Evolutionary conservation across 2,329 filamentous ascomycete species (phyloP).

Genomic region (Metarhizium brunneum): DNA sequence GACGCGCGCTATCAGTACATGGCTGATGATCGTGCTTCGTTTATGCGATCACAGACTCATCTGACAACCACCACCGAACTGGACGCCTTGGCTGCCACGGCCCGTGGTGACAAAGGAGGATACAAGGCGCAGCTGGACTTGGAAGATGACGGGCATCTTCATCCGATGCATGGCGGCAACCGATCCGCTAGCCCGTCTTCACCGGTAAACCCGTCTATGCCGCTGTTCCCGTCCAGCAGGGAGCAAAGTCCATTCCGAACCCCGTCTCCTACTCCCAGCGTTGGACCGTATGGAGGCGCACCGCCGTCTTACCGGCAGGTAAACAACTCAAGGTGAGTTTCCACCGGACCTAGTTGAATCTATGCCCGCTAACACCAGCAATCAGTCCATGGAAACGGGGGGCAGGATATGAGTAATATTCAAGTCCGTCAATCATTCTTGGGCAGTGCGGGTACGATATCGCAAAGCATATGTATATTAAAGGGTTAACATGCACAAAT

Average conservation of each 20-base stretch:
- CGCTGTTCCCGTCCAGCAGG: conserved; percentile 31
- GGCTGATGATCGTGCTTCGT: conserved; percentile 88
- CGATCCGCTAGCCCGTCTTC: conserved; percentile 13
- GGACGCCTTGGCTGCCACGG: conserved; percentile 82
- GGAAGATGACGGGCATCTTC: conserved; percentile 33
- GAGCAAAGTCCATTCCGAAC: conserved; percentile 27
- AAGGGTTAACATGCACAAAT: background rate
- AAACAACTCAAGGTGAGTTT: conserved; percentile 29
- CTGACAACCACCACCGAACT: conserved; percentile 70
- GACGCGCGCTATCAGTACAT: conserved; percentile 91
- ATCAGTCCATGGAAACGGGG: conserved; percentile 35
- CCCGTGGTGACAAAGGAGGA: conserved; percentile 55
- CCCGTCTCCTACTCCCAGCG: conserved; percentile 25
- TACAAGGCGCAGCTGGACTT: conserved; percentile 29
- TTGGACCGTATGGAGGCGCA: background rate
- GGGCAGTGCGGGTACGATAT: background rate
- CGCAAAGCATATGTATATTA: background rate
- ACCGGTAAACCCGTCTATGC: conserved; percentile 33
- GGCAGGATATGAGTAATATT: conserved; percentile 30
- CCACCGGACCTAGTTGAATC: background rate
- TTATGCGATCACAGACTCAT: conserved; percentile 89
- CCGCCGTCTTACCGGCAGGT: conserved; percentile 21
- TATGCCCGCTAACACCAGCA: conserved; percentile 8
- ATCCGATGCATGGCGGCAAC: conserved; percentile 21
- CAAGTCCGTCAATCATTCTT: background rate